Percentiles rank a stretch among this genome's conserved stretches.
Evolutionary conservation across 768 basidiomycete genomes (phyloP).

Genomic region (Mycena latifolia): DNA sequence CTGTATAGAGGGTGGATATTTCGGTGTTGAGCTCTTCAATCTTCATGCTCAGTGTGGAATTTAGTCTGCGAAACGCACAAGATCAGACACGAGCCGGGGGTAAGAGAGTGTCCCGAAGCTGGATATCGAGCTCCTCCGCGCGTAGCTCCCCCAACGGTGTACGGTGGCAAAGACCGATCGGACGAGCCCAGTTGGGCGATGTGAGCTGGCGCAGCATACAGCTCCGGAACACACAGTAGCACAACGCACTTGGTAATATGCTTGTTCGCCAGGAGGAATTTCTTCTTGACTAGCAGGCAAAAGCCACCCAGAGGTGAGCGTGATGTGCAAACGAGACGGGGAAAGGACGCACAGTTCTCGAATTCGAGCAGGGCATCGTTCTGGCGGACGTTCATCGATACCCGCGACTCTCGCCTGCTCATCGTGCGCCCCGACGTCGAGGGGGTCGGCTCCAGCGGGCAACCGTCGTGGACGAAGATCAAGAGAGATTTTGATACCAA

Average conservation of each 20-base stretch:
- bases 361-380: slow-evolving; percentile 87
- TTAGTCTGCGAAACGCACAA: slow-evolving; percentile 64
- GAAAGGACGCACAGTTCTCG: slow-evolving; percentile 77
- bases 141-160: not conserved
- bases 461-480: slow-evolving; percentile 28
- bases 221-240: slow-evolving; percentile 7
- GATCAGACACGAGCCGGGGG: not conserved
- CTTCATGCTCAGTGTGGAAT: slow-evolving; percentile 86
- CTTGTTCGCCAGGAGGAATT: slow-evolving; percentile 90
- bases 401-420: slow-evolving; percentile 73
- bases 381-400: slow-evolving; percentile 75
- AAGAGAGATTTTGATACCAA: slow-evolving; percentile 32
- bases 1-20: slow-evolving; percentile 84
- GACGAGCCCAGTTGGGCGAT: not conserved
- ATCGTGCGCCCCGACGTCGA: slow-evolving; percentile 49
- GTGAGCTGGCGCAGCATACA: too few species aligned
- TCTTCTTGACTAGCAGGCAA: slow-evolving; percentile 91
- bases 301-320: slow-evolving; percentile 48
- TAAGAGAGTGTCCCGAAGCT: not conserved
- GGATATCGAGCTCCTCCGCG: too few species aligned
- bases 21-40: slow-evolving; percentile 89
- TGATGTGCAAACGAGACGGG: slow-evolving; percentile 36
- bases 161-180: slow-evolving; percentile 20
- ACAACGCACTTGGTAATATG: slow-evolving; percentile 89
- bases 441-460: slow-evolving; percentile 18